Conservation (phyloP, 129 eudicot genomes). For the Flaveria ramosissima region DNA sequence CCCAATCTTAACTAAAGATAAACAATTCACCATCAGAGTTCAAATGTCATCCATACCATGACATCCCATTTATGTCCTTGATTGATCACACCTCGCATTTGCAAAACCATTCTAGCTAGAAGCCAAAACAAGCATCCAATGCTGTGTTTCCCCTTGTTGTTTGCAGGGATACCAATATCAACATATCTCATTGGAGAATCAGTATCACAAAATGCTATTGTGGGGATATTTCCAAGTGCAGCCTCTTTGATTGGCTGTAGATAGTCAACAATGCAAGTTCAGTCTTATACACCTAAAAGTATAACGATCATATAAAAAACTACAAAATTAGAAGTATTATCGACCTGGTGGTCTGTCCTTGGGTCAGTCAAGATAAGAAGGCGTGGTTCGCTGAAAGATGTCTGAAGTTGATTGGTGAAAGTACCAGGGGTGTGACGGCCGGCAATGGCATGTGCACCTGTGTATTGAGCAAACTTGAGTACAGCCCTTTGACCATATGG, state of each 20-base stretch:
- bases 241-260: conserved; percentile 88
- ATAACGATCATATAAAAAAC: not conserved
- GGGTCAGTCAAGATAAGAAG: conserved; percentile 85
- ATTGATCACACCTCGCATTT: conserved; percentile 69
- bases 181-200: conserved; percentile 89
- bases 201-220: conserved; percentile 91
- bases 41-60: conserved; percentile 46
- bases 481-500: conserved; percentile 93
- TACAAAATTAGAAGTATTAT: not conserved
- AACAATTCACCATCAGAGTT: not conserved
- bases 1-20: not conserved
- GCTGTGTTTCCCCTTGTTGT: conserved; percentile 94
- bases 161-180: conserved; percentile 91
- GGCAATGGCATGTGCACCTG: conserved; percentile 80
- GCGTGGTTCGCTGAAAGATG: conserved; percentile 82
- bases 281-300: not conserved
- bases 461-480: conserved; percentile 82
- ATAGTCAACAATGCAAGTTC: not conserved
- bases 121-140: conserved; percentile 91
- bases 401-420: conserved; percentile 88
- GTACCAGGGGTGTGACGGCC: conserved; percentile 96
- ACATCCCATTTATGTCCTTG: conserved; percentile 88
- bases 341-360: conserved; percentile 80
- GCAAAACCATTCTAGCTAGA: conserved; percentile 87
- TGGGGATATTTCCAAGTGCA: conserved; percentile 81